Conservation (phyloP, 2,329 filamentous ascomycete genomes). For the Cladophialophora yegresii region DNA sequence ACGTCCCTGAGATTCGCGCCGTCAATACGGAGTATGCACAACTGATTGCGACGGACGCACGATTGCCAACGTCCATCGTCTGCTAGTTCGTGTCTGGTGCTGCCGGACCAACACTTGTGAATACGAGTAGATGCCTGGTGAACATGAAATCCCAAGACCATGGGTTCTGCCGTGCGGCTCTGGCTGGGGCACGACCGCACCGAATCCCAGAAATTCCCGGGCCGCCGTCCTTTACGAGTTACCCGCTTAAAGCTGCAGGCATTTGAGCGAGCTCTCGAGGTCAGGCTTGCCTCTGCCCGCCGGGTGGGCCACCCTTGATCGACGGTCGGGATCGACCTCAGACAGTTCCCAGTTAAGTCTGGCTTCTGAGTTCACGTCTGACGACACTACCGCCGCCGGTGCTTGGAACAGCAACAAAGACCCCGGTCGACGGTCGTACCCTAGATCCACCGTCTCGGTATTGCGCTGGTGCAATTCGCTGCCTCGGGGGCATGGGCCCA, state of each 20-base stretch:
- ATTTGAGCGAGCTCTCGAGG: conserved; percentile 2
- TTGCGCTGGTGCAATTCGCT: conserved; percentile 28
- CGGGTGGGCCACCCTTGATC: conserved; percentile 23
- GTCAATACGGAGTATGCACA: not conserved
- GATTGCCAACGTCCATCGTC: not conserved
- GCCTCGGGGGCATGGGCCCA: conserved; percentile 25
- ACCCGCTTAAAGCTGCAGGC: conserved; percentile 4
- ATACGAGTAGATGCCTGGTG: not conserved
- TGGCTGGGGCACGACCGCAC: conserved; percentile 2
- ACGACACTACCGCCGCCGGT: conserved; percentile 26
- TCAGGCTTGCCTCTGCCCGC: conserved; percentile 14
- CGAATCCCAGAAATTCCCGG: conserved; percentile 15
- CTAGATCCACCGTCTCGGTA: conserved; percentile 23
- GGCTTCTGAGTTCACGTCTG: conserved; percentile 21
- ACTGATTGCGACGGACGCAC: not conserved
- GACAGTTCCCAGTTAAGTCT: conserved; percentile 18
- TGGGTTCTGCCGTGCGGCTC: conserved; percentile 5
- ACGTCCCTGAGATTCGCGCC: conserved; percentile 1
- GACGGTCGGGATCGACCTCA: conserved; percentile 28
- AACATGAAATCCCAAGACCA: not conserved
- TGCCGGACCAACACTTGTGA: not conserved
- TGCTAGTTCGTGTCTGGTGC: not conserved
- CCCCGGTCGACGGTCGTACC: conserved; percentile 21
- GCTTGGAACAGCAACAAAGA: conserved; percentile 13
- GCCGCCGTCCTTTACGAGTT: conserved; percentile 5